Base-by-base conservation (phyloP, 2,329 filamentous ascomycete species). In the Colletotrichum sp. region DNA sequence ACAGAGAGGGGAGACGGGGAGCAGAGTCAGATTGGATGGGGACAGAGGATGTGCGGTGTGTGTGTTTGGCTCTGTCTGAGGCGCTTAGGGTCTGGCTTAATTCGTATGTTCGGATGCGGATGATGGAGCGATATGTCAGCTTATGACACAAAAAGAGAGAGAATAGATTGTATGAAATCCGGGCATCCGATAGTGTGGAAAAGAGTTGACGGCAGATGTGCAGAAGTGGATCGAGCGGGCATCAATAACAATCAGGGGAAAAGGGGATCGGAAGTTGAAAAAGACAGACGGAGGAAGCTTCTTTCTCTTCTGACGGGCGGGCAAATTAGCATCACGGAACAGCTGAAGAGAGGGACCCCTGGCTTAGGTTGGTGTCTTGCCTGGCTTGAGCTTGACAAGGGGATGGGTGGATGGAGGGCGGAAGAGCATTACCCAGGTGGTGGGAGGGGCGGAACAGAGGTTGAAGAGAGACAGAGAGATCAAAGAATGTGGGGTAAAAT, bases 401-500 rank as follows among this genome's bases (percentile, higher is more conserved):
- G 28, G 32, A 30, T 26, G 21, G 32, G 52, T 10, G 38, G 16
- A 18, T 43, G 52, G 16, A 30, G 15, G 62, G 62, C 52, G 66
- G 60, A 30, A 69, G 52, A 36, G 66, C 24, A 60, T 55, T 67
- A 67, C 30, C 65, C 34, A 48, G 26, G n/a, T 10, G 30, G 18
- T n/a, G 38, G 36, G 21, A 26, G 30, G 16, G 21, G 56, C 38
- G 55, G 24, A 21, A 55, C 8, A 71, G 61, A 65, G 32, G 15
- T 30, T 61, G 28, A 70, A 60, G 26, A 73, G 24, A 70, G 43
- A 48, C 43, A 48, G 43, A 48, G 43, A 55, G 43, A 21, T 32
- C 21, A 43, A 58, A 66, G 67, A 62, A 62, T 66, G 61, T 66
- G 68, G 67, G 61, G 61, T 70, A 74, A 66, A 70, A 60, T 61